A percentile compares a stretch with the other conserved stretches of the same genome.
These are phyloP conservation scores for Pholiota microspora DNA, from an alignment of 768 basidiomycete species.

Conservation along the genomic window DNA sequence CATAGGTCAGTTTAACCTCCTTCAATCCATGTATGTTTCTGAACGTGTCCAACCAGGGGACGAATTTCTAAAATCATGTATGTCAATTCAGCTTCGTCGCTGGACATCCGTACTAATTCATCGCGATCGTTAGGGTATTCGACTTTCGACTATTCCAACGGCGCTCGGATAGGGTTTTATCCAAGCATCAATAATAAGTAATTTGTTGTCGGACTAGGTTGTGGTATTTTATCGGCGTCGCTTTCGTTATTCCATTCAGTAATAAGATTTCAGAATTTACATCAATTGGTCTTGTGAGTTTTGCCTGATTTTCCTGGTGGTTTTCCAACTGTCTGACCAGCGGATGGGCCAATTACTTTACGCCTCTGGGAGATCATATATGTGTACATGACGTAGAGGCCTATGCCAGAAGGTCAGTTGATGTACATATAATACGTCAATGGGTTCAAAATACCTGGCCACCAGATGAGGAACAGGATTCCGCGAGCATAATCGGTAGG, in stretches of 20 bases:
- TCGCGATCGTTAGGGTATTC: constrained; percentile 47
- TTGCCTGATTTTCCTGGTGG: constrained; percentile 18
- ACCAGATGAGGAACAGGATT: constrained; percentile 76
- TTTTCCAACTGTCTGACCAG: no score
- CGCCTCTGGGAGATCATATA: constrained; percentile 54
- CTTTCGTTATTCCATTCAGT: not conserved
- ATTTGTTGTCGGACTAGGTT: not conserved
- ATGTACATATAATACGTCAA: not conserved
- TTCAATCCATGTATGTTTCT: not conserved
- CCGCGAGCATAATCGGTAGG: constrained; percentile 56
- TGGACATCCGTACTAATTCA: not conserved
- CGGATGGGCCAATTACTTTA: constrained; percentile 43
- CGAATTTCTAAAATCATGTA: constrained; percentile 68
- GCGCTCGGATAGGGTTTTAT: constrained; percentile 55
- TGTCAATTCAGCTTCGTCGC: constrained; percentile 18
- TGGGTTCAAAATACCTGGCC: constrained; percentile 59
- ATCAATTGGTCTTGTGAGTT: constrained; percentile 24
- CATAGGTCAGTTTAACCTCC: constrained; percentile 38
- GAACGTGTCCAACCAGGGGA: constrained; percentile 34
- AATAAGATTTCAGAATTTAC: constrained; percentile 1
- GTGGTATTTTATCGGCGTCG: not conserved
- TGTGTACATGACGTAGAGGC: constrained; percentile 49
- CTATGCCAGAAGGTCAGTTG: constrained; percentile 22
- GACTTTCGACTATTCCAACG: constrained; percentile 56
- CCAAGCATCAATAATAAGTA: constrained; percentile 47